Evolutionary conservation across 177 flowering plant genomes (phyloP).

Genomic region (Tripterygium wilfordii): DNA sequence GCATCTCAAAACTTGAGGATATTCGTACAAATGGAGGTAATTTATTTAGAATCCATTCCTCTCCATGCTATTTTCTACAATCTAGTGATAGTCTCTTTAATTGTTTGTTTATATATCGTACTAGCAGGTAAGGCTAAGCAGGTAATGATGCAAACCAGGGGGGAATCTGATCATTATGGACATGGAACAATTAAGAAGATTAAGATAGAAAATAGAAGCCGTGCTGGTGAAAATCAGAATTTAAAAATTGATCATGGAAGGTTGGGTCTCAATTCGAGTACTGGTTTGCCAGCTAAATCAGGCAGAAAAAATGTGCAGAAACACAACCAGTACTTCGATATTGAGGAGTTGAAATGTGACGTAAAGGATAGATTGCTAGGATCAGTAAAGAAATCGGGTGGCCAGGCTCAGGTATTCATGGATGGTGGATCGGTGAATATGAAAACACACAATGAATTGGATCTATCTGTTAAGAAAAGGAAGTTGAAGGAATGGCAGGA

Average conservation of each 20-base stretch:
- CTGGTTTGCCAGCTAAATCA: constrained; percentile 12
- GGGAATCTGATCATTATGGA: constrained; percentile 29
- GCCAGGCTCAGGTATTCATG: constrained; percentile 16
- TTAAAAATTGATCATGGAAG: constrained; percentile 13
- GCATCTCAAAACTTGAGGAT: constrained; percentile 20
- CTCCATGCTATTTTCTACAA: too few relatives aligned
- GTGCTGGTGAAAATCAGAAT: constrained; percentile 14
- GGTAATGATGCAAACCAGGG: constrained; percentile 32
- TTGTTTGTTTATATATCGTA: neutral
- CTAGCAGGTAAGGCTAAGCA: constrained; percentile 39
- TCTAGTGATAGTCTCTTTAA: too few relatives aligned
- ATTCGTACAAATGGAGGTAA: constrained; percentile 34
- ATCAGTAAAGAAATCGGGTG: constrained; percentile 27
- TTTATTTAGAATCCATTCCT: too few relatives aligned
- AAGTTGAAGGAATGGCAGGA: constrained; percentile 41
- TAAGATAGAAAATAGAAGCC: constrained; percentile 23
- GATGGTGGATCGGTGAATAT: constrained; percentile 21
- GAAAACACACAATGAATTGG: constrained; percentile 11
- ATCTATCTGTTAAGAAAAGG: constrained; percentile 40
- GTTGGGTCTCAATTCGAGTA: constrained; percentile 11
- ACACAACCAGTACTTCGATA: constrained; percentile 12
- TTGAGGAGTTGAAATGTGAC: constrained; percentile 25
- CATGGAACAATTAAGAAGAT: constrained; percentile 30
- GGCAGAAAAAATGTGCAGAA: constrained; percentile 16
- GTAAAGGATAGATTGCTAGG: constrained; percentile 11